phyloP scores from a whole-genome alignment of 2,329 filamentous ascomycete genomes.

The Diplocarpon mali region DNA sequence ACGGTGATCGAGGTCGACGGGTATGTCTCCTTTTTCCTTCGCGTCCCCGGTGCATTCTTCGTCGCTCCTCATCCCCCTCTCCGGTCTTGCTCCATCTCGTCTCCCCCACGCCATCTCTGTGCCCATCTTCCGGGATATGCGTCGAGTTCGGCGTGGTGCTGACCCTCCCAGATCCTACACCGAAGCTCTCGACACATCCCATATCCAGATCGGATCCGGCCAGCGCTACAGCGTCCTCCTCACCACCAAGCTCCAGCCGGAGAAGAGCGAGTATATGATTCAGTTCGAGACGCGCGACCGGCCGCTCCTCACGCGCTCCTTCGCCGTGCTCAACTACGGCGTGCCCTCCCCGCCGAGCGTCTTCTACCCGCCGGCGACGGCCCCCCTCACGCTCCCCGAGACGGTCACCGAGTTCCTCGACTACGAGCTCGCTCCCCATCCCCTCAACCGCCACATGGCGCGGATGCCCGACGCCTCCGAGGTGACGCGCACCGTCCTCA shows the following conservation, averaged over 20 bases:
- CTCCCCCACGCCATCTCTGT: too few species aligned
- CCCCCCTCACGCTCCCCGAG: slow-evolving; percentile 20
- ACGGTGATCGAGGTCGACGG: slow-evolving; percentile 51
- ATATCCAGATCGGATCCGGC: slow-evolving; percentile 37
- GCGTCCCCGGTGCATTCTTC: too few species aligned
- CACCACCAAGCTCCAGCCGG: slow-evolving; percentile 30
- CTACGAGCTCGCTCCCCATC: slow-evolving; percentile 27
- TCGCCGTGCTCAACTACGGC: slow-evolving; percentile 32
- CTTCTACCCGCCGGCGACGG: slow-evolving; percentile 14
- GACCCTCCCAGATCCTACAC: slow-evolving; percentile 29
- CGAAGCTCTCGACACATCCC: slow-evolving; percentile 28
- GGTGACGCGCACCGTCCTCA: slow-evolving; percentile 29
- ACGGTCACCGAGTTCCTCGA: slow-evolving; percentile 24
- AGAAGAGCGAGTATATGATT: slow-evolving; percentile 31
- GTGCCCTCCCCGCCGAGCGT: slow-evolving; percentile 3
- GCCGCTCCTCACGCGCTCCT: slow-evolving; percentile 30
- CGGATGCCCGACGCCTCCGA: slow-evolving; percentile 23
- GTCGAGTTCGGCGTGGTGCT: not conserved
- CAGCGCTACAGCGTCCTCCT: slow-evolving; percentile 41
- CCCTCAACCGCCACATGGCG: slow-evolving; percentile 9
- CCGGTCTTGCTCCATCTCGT: too few species aligned
- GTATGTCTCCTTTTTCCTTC: slow-evolving; percentile 23
- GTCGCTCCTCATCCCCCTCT: too few species aligned
- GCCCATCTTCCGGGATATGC: too few species aligned
- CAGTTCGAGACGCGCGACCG: slow-evolving; percentile 36